Conservation (phyloP, 768 basidiomycete genomes). For the Naganishia randhawae region DNA sequence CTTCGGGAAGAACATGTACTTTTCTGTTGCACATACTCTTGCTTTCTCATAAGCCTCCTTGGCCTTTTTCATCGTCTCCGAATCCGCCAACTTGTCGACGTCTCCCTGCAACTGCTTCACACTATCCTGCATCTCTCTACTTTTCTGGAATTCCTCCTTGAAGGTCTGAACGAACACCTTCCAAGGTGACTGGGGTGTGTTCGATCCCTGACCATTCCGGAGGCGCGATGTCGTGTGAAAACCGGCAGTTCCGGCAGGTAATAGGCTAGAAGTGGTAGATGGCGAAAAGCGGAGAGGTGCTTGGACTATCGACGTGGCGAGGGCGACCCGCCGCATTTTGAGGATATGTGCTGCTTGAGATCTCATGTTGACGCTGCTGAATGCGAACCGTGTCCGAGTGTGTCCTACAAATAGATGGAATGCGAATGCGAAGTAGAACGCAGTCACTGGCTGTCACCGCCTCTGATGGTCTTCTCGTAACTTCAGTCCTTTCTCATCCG, state of each 20-base stretch:
- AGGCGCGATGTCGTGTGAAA: constrained; percentile 23
- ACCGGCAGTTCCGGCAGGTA: constrained; percentile 3
- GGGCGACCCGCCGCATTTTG: constrained; percentile 7
- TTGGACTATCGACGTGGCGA: constrained; percentile 1
- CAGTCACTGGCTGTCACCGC: background rate
- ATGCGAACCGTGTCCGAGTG: background rate
- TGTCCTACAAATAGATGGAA: no score
- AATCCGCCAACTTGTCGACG: constrained; percentile 94
- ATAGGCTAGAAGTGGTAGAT: constrained; percentile 1
- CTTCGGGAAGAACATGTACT: no score
- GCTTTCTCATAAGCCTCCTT: constrained; percentile 89
- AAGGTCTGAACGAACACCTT: constrained; percentile 93
- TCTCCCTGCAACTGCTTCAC: constrained; percentile 96
- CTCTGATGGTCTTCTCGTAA: constrained; percentile 3
- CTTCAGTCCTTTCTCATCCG: constrained; percentile 11
- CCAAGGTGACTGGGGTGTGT: constrained; percentile 69
- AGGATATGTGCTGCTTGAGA: constrained; percentile 18
- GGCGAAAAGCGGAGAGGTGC: background rate
- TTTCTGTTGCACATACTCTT: constrained; percentile 59
- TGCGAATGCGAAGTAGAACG: background rate
- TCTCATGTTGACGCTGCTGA: constrained; percentile 1
- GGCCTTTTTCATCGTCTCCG: constrained; percentile 89
- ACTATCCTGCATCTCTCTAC: constrained; percentile 89
- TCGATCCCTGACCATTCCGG: constrained; percentile 24
- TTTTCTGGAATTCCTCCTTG: constrained; percentile 86